Evolutionary conservation across 352 stramenopile species (phyloP), one percentile per base, ranked within the genome.

Genomic region (Thraustochytrium striatum): DNA sequence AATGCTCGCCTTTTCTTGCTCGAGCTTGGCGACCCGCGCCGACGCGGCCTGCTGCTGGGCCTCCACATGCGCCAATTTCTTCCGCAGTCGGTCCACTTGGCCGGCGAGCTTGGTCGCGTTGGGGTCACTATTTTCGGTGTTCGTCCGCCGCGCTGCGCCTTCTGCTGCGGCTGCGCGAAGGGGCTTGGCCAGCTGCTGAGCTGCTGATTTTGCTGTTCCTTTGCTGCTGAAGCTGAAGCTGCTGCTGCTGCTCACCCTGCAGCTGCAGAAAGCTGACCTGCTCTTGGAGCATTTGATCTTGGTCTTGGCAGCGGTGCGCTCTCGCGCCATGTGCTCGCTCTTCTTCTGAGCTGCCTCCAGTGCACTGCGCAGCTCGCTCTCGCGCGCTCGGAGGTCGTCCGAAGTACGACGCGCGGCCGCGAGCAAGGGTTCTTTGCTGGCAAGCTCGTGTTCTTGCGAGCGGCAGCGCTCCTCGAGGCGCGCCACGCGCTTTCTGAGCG

Each of bases 231-330:
- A 47, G 39, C 5, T 13, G 5, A 13, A 47, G 5, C 5, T 70
- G 16, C 41, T 70, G 59, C 25, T 70, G 35, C 41, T 70, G 28
- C 59, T n/a, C n/a, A n/a, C n/a, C n/a, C n/a, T n/a, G n/a, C n/a
- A n/a, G n/a, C n/a, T n/a, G n/a, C n/a, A n/a, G n/a, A n/a, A n/a
- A n/a, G n/a, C n/a, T n/a, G n/a, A n/a, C n/a, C n/a, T n/a, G n/a
- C n/a, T n/a, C n/a, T n/a, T n/a, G n/a, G n/a, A n/a, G n/a, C n/a
- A n/a, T n/a, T n/a, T n/a, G n/a, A n/a, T n/a, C n/a, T n/a, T n/a
- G n/a, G 59, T 13, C 59, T 52, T 0, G 35, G 59, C 33, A 70
- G 59, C 21, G 59, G 2, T 3, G 28, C 41, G 11, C 59, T 33
- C 41, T 70, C 59, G 33, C 59, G 59, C 16, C 13, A 5, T 16